Base-by-base conservation (phyloP, 164 flowering plant genomes). In the Vitis cinerea region DNA sequence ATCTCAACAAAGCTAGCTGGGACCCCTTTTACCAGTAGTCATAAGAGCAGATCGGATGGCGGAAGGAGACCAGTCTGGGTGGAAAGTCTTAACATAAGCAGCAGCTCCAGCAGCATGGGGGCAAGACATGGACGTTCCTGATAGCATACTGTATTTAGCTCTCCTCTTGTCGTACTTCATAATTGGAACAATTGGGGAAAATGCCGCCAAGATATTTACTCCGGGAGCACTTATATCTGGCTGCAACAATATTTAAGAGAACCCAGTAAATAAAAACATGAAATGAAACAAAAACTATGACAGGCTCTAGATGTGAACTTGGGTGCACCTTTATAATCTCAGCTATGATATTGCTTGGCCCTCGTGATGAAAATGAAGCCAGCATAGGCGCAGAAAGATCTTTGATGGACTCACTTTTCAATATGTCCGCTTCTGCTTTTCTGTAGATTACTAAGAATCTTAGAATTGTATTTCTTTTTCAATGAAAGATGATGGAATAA, bases 71-170 rank as follows among this genome's bases (percentile, higher is more conserved):
- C 84, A 83, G 59, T 68, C 74, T 47, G 86, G 83, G 13, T 83
- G 86, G 2, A 72, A 77, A 0, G 83, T 12, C 61, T 79, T 81
- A 1, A 81, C 80, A 71, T 81, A 75, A 1, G 86, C 84, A 10
- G 82, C 83, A n/a, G 58, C 78, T 29, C 74, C 82, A 11, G 79
- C 53, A 15, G 15, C 80, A 67, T 81, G 84, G 3, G 84, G 87
- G 61, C 83, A 81, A 48, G 84, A 10, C 83, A 81, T 78, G 3
- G 84, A 83, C 0, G 81, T 83, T 9, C 84, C 84, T 3, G 79
- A 69, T 4, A 69, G 0, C n/a, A 77, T 47, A 48, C n/a, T 77
- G 70, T 63, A 77, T 0, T 61, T 30, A 1, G 55, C 75, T 2
- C 37, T 2, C 55, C 44, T 61, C 30, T 5, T 67, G 27, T 61